These are phyloP conservation scores for Marasmius sp. DNA, from an alignment of 1,284 basidiomycete species.

Conservation along the genomic window DNA sequence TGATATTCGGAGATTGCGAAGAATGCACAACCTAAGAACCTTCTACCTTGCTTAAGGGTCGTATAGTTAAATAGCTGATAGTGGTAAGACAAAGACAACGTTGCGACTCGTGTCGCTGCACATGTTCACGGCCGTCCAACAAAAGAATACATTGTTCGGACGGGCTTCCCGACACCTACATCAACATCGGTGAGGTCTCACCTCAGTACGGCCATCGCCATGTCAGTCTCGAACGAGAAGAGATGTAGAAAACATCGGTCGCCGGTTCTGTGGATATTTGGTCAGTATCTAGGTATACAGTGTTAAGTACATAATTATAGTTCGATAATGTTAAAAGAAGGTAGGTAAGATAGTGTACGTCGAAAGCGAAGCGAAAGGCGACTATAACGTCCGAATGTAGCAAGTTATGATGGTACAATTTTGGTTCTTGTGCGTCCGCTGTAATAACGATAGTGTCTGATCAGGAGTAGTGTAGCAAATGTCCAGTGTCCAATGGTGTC, in stretches of 20 bases:
- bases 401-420: not conserved
- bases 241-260: not conserved
- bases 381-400: not conserved
- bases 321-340: not conserved
- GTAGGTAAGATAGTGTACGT: not conserved
- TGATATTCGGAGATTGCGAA: too few species aligned
- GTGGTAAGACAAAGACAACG: too few species aligned
- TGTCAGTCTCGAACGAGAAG: not conserved
- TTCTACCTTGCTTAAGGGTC: too few species aligned
- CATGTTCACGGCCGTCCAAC: too few species aligned
- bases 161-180: too few species aligned
- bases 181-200: too few species aligned
- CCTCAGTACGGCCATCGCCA: too few species aligned
- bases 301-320: not conserved
- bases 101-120: too few species aligned
- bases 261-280: not conserved
- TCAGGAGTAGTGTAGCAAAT: not conserved
- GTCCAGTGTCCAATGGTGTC: not conserved
- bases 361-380: not conserved
- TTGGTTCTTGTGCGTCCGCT: not conserved
- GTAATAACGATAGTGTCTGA: not conserved
- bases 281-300: not conserved
- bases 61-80: too few species aligned
- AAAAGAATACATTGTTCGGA: too few species aligned
- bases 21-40: too few species aligned